Evolutionary conservation across 805 yeast genomes (phyloP), one percentile per base, ranked within the genome.

Genomic region (Zygotorulaspora sp.): DNA sequence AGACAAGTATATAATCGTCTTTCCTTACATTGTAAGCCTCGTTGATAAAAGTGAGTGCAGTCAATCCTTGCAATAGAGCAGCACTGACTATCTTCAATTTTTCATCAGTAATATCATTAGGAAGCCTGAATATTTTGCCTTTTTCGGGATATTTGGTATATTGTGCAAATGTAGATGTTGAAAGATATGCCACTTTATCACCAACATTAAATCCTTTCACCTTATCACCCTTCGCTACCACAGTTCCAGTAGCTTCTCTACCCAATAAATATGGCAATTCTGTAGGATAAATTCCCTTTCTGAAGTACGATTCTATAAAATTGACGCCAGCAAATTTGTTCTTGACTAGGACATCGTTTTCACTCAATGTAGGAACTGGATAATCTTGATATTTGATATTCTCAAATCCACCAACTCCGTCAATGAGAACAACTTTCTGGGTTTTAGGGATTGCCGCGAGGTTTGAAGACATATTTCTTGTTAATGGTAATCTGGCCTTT

Each of bases 291-390:
- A 82, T 52, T 4, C 96, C 96, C 35, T 66, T 73, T 55, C 96
- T 74, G 67, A 83, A 85, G 63, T 88, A 89, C 3, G 78, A 68
- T 53, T 89, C 97, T 47, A 87, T 82, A 66, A 75, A 83, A 52
- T 87, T 87, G 52, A 87, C 66, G 22, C 97, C 97, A 9, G 88
- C 71, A 50, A 75, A 87, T 38, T 67, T 70, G 68, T 83, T 84
- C 62, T 82, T 80, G 55, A 89, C 69, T 32, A 89, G 66, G 8
- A 89, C 56, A 43, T 86, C 85, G 36, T 71, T 67, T 3, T 67
- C 70, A 4, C 63, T 21, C 36, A 81, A 67, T 30, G 63, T 56
- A 3, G 95, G 94, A 5, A 80, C 74, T 3, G 80, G 77, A 24
- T 65, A 58, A 25, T 78, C 79, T 22, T 68, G 72, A 53, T 75